A percentile compares a stretch with the other conserved stretches of the same genome.
Evolutionary conservation across 495 filamentous ascomycete species (phyloP).

Genomic region (Penicillium atrosanguineum): DNA sequence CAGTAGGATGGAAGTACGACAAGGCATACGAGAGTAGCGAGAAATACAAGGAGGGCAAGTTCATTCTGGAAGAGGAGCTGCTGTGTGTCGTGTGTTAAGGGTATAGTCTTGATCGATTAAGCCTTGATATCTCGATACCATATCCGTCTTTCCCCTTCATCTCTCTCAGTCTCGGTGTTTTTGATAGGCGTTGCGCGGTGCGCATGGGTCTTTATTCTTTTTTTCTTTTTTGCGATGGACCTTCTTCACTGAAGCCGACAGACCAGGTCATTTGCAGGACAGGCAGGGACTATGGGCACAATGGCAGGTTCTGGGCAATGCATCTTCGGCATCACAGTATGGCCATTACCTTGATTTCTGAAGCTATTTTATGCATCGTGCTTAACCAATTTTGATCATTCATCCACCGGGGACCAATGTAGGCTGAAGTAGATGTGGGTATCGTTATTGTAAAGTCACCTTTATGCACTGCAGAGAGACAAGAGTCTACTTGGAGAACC

Average conservation of each 20-base stretch:
- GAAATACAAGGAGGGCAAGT: slow-evolving; percentile 99
- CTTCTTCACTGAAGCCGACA: background rate
- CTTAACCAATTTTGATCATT: background rate
- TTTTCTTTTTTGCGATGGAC: slow-evolving; percentile 39
- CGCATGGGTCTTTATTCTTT: slow-evolving; percentile 56
- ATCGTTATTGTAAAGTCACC: background rate
- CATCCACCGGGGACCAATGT: background rate
- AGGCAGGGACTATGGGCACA: slow-evolving; percentile 37
- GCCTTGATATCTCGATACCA: background rate
- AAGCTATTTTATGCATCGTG: background rate
- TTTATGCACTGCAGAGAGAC: background rate
- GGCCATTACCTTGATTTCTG: background rate
- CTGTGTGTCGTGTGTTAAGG: slow-evolving; percentile 68
- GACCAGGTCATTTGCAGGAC: slow-evolving; percentile 44
- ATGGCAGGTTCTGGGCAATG: slow-evolving; percentile 1
- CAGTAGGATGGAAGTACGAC: slow-evolving; percentile 98
- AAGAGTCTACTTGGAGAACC: background rate
- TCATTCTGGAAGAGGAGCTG: slow-evolving; percentile 91
- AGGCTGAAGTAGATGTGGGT: background rate
- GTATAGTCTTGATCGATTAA: background rate
- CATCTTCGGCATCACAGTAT: background rate
- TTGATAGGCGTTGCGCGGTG: slow-evolving; percentile 35
- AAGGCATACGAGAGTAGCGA: slow-evolving; percentile 87
- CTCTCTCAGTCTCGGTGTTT: slow-evolving; percentile 19
- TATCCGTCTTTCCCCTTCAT: slow-evolving; percentile 1